Conservation (phyloP, 805 yeast species). For the Scheffersomyces coipomensis region DNA sequence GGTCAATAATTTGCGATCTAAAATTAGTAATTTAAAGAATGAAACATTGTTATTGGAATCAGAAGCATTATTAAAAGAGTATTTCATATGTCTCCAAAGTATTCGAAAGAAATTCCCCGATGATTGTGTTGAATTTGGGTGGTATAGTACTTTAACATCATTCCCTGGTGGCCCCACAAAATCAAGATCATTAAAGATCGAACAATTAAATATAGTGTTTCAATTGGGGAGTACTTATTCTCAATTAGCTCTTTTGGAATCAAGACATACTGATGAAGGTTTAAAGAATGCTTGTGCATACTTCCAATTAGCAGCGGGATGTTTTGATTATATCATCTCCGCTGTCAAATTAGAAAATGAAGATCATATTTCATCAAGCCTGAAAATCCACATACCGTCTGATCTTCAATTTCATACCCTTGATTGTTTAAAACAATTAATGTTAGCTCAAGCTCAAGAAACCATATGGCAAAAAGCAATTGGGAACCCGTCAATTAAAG, state of each 20-base stretch:
- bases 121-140: slow-evolving; percentile 58
- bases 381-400: slow-evolving; percentile 16
- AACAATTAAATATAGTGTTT: slow-evolving; percentile 60
- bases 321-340: slow-evolving; percentile 34
- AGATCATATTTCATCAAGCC: not conserved
- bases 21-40: slow-evolving; percentile 32
- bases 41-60: slow-evolving; percentile 24
- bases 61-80: slow-evolving; percentile 40
- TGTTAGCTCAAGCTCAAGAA: slow-evolving; percentile 87
- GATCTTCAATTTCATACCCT: slow-evolving; percentile 55
- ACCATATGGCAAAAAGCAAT: slow-evolving; percentile 75
- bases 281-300: slow-evolving; percentile 59
- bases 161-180: slow-evolving; percentile 48
- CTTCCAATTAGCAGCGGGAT: slow-evolving; percentile 74
- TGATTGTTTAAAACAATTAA: slow-evolving; percentile 47
- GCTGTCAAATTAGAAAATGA: slow-evolving; percentile 2
- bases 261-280: slow-evolving; percentile 49
- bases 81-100: slow-evolving; percentile 44
- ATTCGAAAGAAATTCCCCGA: slow-evolving; percentile 60
- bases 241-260: slow-evolving; percentile 48
- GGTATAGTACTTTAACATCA: slow-evolving; percentile 71
- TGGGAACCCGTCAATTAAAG: slow-evolving; percentile 45
- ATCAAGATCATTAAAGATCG: slow-evolving; percentile 53
- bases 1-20: slow-evolving; percentile 44
- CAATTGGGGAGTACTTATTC: slow-evolving; percentile 70